Base-by-base conservation (phyloP, 2,329 filamentous ascomycete species). In the Fusarium caatingaense region DNA sequence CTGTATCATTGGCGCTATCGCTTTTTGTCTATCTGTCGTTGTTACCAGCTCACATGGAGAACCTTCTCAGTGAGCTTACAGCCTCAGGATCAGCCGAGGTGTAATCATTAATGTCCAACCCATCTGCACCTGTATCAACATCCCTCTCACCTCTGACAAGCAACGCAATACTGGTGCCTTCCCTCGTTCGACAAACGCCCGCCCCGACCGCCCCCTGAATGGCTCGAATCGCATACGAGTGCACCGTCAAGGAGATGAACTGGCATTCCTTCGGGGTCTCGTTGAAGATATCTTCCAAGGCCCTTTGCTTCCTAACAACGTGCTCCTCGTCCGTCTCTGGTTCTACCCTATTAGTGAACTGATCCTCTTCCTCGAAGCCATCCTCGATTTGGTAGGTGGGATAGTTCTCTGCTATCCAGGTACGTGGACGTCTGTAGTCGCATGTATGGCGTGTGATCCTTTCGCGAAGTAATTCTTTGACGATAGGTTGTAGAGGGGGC, bases 381-480 rank as follows among this genome's bases (percentile, higher is more conserved):
- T 80, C 76, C 74, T 90, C 88, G 46, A 90, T 81, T 4, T 63
- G 68, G 72, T 83, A 89, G 21, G 72, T 74, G 0, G 87, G 87
- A 65, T 86, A 89, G 32, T 81, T 78, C 16, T 79, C 65, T 2
- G 77, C 77, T 64, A 91, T 88, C 74, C 80, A 84, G 0, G 82
- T 79, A 45, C 80, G 81, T 10, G 79, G 76, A 51, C 83, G 83
- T 18, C 88, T 82, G 18, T 85, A 82, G 75, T 91, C 88, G 74
- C 89, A 91, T 0, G 88, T 90, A 74, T 91, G 88, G 56, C 85
- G 81, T 11, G 86, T 88, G 60, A 89, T 83, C 4, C 86, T 84
- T 75, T 91, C 89, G 21, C 89, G 82, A 16, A 90, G 80, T 7
- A 84, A 75, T 61, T 91, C 88, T 74, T 88, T 89, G 72, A 91